phyloP scores from a whole-genome alignment of 1,139 yeast genomes.

The Debaryomyces psychrophilus region DNA sequence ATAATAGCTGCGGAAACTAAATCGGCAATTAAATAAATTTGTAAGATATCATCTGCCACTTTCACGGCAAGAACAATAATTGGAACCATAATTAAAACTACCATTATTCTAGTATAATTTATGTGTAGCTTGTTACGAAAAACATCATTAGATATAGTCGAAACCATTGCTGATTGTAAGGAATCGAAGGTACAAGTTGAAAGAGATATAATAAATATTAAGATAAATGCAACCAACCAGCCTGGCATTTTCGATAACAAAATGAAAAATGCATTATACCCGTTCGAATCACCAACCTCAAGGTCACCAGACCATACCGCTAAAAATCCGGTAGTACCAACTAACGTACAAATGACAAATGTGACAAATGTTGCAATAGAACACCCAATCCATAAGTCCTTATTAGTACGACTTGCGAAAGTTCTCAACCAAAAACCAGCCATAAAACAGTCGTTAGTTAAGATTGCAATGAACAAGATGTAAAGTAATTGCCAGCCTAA shows the following conservation, averaged over 20 bases:
- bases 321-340: conserved; percentile 82
- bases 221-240: conserved; percentile 84
- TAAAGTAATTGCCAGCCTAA: conserved; percentile 90
- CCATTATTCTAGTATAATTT: conserved; percentile 70
- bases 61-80: conserved; percentile 80
- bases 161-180: conserved; percentile 84
- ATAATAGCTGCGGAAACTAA: conserved; percentile 83
- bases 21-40: conserved; percentile 89
- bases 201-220: conserved; percentile 70
- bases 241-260: conserved; percentile 75
- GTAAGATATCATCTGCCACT: conserved; percentile 79
- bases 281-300: conserved; percentile 58
- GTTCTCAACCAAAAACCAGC: conserved; percentile 95
- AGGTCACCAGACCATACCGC: conserved; percentile 90
- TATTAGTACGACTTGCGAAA: conserved; percentile 80
- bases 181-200: conserved; percentile 92
- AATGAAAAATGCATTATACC: conserved; percentile 69
- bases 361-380: conserved; percentile 71
- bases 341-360: conserved; percentile 64
- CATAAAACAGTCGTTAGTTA: conserved; percentile 87
- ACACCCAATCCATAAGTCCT: conserved; percentile 76
- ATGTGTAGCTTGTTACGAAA: conserved; percentile 78
- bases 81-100: conserved; percentile 77
- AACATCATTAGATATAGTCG: conserved; percentile 85
- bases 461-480: conserved; percentile 81